A percentile compares a stretch with the other conserved stretches of the same genome.
Evolutionary conservation across 2,329 filamentous ascomycete species (phyloP).

Genomic region (Magnaporthiopsis poae): DNA sequence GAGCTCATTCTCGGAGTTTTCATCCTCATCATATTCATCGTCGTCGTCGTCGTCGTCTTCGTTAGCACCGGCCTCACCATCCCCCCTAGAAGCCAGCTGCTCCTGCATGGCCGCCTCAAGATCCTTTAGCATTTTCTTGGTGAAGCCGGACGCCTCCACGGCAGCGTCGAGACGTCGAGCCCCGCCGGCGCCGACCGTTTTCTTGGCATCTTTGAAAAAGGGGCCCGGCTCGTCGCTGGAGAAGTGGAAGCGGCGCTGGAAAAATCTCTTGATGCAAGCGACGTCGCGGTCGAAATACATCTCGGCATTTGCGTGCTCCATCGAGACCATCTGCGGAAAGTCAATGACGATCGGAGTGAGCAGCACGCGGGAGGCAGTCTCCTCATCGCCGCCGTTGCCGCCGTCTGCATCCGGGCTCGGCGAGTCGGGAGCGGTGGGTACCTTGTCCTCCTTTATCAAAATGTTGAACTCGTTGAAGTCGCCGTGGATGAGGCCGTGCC

Average conservation of each 20-base stretch:
- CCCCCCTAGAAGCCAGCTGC: constrained; percentile 46
- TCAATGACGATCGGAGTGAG: constrained; percentile 83
- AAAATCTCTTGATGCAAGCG: constrained; percentile 89
- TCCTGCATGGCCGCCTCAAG: constrained; percentile 82
- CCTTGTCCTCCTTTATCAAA: constrained; percentile 66
- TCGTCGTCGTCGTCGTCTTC: constrained; percentile 22
- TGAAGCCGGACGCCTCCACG: constrained; percentile 88
- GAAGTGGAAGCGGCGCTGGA: constrained; percentile 81
- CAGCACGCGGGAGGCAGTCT: constrained; percentile 18
- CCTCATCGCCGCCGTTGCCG: constrained; percentile 13
- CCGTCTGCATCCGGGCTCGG: constrained; percentile 4
- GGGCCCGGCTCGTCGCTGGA: constrained; percentile 72
- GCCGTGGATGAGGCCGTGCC: constrained; percentile 84
- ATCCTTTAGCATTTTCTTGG: constrained; percentile 92
- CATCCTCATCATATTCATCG: constrained; percentile 21
- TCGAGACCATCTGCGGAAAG: constrained; percentile 96
- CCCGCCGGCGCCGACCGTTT: constrained; percentile 56
- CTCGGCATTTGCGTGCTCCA: constrained; percentile 85
- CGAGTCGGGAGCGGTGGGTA: constrained; percentile 12
- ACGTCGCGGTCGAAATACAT: constrained; percentile 98
- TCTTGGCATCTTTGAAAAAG: constrained; percentile 74
- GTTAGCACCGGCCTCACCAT: constrained; percentile 25
- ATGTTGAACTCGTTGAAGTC: constrained; percentile 99
- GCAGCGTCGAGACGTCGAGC: constrained; percentile 69
- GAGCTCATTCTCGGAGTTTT: constrained; percentile 21